Percentiles rank a stretch among this genome's conserved stretches.
Conservation (phyloP, 176 grass and related monocot species). For the Luzula sylvatica region DNA sequence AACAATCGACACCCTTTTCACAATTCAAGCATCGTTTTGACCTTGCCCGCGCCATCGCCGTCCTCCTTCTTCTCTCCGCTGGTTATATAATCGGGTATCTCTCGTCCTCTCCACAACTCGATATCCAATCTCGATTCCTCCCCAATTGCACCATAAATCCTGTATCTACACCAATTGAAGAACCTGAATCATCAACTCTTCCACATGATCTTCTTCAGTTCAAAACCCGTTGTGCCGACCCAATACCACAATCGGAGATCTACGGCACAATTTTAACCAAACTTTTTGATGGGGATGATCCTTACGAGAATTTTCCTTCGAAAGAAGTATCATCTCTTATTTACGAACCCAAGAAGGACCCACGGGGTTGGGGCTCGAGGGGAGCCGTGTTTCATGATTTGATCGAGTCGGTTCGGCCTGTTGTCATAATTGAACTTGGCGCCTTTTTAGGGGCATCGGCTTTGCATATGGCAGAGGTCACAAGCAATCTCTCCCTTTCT, state of each 20-base stretch:
- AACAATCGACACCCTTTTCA: not conserved
- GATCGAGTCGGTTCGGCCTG: conserved; percentile 47
- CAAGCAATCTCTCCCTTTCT: conserved; percentile 54
- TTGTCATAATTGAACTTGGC: conserved; percentile 79
- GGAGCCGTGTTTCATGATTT: conserved; percentile 71
- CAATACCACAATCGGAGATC: conserved; percentile 34
- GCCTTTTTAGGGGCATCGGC: conserved; percentile 94
- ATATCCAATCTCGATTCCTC: conserved; percentile 16
- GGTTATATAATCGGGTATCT: conserved; percentile 68
- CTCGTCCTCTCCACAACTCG: conserved; percentile 30
- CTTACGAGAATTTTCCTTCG: conserved; percentile 58
- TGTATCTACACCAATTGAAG: not conserved
- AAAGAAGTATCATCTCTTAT: conserved; percentile 37
- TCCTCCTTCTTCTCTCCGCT: conserved; percentile 53
- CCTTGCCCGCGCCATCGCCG: conserved; percentile 23
- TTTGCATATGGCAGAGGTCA: conserved; percentile 78
- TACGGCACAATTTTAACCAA: conserved; percentile 39
- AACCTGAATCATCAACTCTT: conserved; percentile 5
- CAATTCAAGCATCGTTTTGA: conserved; percentile 27
- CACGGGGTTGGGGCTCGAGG: conserved; percentile 86
- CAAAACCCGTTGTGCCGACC: conserved; percentile 33
- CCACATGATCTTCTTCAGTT: conserved; percentile 78
- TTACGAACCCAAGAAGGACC: conserved; percentile 30
- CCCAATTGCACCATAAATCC: conserved; percentile 3
- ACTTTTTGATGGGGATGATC: conserved; percentile 65